Conservation (phyloP, 805 yeast genomes). For the Cyberlindnera maritima region DNA sequence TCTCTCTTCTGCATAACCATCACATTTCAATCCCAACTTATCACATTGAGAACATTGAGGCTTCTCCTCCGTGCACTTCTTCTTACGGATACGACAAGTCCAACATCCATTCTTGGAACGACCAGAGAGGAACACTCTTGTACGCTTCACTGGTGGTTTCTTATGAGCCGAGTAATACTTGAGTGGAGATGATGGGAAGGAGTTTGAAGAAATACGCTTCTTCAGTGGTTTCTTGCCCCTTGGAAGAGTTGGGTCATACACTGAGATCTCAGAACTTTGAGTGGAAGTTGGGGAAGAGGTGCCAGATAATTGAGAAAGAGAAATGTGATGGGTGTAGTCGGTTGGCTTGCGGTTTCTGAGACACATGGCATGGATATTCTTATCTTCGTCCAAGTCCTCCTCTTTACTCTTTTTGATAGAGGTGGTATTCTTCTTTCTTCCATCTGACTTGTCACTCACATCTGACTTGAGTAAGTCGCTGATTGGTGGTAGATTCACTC, state of each 20-base stretch:
- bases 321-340: background rate
- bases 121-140: slow-evolving; percentile 21
- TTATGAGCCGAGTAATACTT: background rate
- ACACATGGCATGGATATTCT: background rate
- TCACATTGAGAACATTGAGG: slow-evolving; percentile 61
- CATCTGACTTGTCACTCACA: background rate
- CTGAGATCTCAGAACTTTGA: background rate
- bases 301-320: slow-evolving; percentile 3
- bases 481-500: background rate
- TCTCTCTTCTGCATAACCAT: slow-evolving; percentile 46
- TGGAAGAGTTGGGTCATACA: background rate
- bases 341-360: background rate
- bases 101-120: slow-evolving; percentile 68
- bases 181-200: background rate
- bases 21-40: slow-evolving; percentile 56
- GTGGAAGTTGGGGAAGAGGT: background rate
- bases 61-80: slow-evolving; percentile 65
- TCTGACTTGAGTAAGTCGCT: background rate
- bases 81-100: slow-evolving; percentile 74
- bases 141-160: slow-evolving; percentile 1
- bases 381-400: too few relatives aligned
- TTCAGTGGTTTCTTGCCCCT: background rate
- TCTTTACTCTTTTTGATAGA: background rate
- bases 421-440: too few relatives aligned
- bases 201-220: background rate